Conservation (phyloP, 768 basidiomycete species). For the Mycena epipterygia region DNA sequence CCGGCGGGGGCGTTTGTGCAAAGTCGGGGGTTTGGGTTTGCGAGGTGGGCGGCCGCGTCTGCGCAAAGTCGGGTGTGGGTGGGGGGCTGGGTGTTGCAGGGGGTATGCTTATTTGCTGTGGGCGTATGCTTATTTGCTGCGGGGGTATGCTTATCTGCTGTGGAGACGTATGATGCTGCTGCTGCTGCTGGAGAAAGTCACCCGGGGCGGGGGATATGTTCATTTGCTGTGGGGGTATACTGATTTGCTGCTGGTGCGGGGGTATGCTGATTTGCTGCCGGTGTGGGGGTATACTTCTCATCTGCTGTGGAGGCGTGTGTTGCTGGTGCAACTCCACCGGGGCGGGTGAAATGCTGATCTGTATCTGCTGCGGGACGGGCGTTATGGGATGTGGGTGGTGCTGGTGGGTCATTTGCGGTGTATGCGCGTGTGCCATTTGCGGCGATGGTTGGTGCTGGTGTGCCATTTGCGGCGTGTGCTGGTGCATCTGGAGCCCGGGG, state of each 20-base stretch:
- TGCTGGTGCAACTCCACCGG: not conserved
- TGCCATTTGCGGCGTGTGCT: not conserved
- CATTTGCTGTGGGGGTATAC: not conserved
- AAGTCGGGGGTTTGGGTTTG: not conserved
- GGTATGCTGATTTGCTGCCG: not conserved
- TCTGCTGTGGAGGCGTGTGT: not conserved
- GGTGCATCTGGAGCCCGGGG: not conserved
- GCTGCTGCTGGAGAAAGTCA: not conserved
- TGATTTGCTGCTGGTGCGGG: not conserved
- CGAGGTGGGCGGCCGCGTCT: no score
- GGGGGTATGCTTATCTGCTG: no score
- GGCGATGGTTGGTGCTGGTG: slow-evolving; percentile 8
- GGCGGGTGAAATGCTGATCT: not conserved
- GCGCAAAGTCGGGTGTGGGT: not conserved
- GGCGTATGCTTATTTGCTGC: not conserved
- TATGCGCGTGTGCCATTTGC: not conserved
- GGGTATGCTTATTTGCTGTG: not conserved
- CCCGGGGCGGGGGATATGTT: not conserved
- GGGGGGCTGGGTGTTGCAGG: no score
- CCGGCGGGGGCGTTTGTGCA: no score
- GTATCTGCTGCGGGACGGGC: not conserved
- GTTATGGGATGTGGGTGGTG: not conserved
- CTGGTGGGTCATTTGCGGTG: not conserved
- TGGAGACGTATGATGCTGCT: not conserved
- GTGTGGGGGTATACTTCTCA: not conserved